Base-by-base conservation (phyloP, 768 basidiomycete species). In the Tricholoma flavovirens region DNA sequence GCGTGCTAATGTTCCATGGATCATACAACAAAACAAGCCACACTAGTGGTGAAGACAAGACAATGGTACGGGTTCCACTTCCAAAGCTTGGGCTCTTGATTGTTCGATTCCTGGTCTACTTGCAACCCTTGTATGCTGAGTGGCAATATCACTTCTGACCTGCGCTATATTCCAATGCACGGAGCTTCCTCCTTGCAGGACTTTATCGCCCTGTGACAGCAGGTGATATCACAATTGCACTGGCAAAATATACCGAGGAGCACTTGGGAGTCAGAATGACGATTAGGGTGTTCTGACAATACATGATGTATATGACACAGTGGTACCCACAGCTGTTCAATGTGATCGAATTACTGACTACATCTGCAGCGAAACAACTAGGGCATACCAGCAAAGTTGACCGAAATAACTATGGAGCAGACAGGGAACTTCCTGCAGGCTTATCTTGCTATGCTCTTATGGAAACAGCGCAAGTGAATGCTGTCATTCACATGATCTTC, bases 401-500 rank as follows among this genome's bases (percentile, higher is more conserved):
- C 32, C 14, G 40, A 12, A 21, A 40, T 7, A 55, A 64, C 48
- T 64, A 66, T 55, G 64, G 58, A 8, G 24, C 15, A 7, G 56
- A 66, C 33, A 26, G n/a, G 2, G 15, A 49, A 4, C 22, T 62
- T 4, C 62, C 62, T 2, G 26, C 15, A 14, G 53, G 56, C 11
- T 51, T 61, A 15, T 56, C 60, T 36, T 45, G 53, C 3, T 35
- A 54, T 9, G 29, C 19, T 0, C 55, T 63, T 17, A 40, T 62
- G 24, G 12, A 15, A 10, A 56, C 54, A 2, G 55, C 59, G 5
- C 40, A 49, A 17, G 49, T 58, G 29, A 64, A 60, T 26, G 56
- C 33, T 4, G 54, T 58, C 7, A 57, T 63, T 21, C 64, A 66
- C 40, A 12, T 51, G 3, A 32, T 66, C 0, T 49, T 58, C 8